Conservation (phyloP, 352 stramenopile genomes). For the Globisporangium iwayamae region DNA sequence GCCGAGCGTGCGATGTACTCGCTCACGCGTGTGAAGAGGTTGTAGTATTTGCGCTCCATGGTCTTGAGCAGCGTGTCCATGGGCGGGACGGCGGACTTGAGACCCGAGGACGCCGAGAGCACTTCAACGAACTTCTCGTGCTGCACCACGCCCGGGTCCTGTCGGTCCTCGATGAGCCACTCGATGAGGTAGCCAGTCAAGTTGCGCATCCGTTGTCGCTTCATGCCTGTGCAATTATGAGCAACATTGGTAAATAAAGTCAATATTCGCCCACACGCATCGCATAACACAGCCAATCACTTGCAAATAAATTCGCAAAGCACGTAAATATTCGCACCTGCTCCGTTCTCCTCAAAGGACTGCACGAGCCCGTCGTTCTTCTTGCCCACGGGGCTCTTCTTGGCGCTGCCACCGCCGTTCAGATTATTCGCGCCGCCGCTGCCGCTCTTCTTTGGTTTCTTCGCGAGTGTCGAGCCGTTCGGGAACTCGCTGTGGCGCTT, state of each 20-base stretch:
- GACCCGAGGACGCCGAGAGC: constrained; percentile 34
- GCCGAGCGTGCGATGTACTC: constrained; percentile 77
- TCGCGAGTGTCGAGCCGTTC: constrained; percentile 38
- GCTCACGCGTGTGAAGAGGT: constrained; percentile 58
- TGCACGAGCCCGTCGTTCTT: constrained; percentile 45
- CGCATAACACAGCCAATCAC: background rate
- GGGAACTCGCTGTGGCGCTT: constrained; percentile 73
- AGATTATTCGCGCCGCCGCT: constrained; percentile 20
- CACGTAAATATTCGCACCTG: constrained; percentile 33
- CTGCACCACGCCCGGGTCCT: constrained; percentile 57
- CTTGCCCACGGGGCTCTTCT: constrained; percentile 33
- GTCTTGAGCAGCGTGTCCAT: constrained; percentile 59
- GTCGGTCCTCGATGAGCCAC: constrained; percentile 73
- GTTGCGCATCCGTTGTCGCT: constrained; percentile 64
- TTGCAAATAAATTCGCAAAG: background rate
- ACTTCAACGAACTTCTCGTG: constrained; percentile 75
- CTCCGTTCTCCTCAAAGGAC: constrained; percentile 58
- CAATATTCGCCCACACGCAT: background rate
- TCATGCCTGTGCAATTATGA: constrained; percentile 33
- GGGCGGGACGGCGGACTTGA: constrained; percentile 47
- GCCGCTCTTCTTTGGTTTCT: constrained; percentile 52
- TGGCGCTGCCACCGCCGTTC: constrained; percentile 16
- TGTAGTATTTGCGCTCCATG: constrained; percentile 74
- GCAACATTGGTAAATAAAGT: background rate
- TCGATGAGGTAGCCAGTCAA: constrained; percentile 59